Evolutionary conservation across 1,139 yeast genomes (phyloP).

Genomic region (Nakaseomyces nivariensis): DNA sequence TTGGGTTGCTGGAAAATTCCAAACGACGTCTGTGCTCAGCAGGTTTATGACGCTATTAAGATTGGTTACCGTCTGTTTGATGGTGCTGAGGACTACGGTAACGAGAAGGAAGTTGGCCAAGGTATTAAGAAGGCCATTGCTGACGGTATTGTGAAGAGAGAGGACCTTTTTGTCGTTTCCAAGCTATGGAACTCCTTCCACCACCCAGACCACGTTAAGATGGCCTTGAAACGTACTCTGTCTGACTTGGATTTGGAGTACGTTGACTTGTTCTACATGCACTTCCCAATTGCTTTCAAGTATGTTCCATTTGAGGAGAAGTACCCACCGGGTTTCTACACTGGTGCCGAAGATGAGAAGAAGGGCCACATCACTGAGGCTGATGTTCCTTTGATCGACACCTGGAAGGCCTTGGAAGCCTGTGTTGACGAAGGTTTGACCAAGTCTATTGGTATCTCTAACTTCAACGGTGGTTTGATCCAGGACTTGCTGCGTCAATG

Average conservation of each 20-base stretch:
- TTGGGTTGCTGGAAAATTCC: conserved; percentile 63
- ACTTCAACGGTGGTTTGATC: conserved; percentile 66
- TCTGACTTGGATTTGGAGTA: conserved; percentile 57
- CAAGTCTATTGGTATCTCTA: conserved; percentile 75
- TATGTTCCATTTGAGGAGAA: conserved; percentile 61
- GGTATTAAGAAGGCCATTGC: conserved; percentile 56
- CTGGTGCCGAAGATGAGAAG: conserved; percentile 47
- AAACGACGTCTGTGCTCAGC: conserved; percentile 45
- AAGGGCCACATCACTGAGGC: conserved; percentile 41
- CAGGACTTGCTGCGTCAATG: conserved; percentile 67
- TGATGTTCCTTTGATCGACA: conserved; percentile 61
- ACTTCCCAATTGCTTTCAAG: conserved; percentile 71
- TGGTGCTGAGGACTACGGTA: conserved; percentile 73
- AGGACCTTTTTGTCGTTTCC: conserved; percentile 65
- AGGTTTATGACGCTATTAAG: conserved; percentile 57
- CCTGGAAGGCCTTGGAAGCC: conserved; percentile 72
- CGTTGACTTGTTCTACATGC: conserved; percentile 65
- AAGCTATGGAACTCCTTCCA: conserved; percentile 77
- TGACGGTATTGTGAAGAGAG: conserved; percentile 61
- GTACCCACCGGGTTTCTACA: conserved; percentile 65
- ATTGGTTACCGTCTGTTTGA: conserved; percentile 67
- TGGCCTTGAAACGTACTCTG: conserved; percentile 54
- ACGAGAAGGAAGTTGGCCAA: conserved; percentile 63
- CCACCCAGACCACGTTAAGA: conserved; percentile 40
- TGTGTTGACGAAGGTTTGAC: conserved; percentile 54